Conservation (phyloP, 306 rosid species). For the peach (Prunus persica) region Prunus_persica_NCBIv2 NC_034010.1:29379001-29379500, state of each 20-base stretch:
- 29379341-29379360: background rate
- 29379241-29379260: too few relatives aligned
- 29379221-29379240: background rate
- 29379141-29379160: background rate
- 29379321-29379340: background rate
- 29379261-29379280: background rate
- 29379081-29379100: slow-evolving; percentile 14
- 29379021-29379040: too few relatives aligned
- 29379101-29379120: background rate
- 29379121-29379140: background rate
- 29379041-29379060: too few relatives aligned
- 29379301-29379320: background rate
- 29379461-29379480: background rate
- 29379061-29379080: background rate
- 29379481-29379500: slow-evolving; percentile 10
- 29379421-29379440: slow-evolving; percentile 25
- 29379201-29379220: background rate
- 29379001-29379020: too few relatives aligned
- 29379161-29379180: too few relatives aligned
- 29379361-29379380: slow-evolving; percentile 13
- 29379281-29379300: background rate
- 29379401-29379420: slow-evolving; percentile 26
- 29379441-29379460: slow-evolving; percentile 29
- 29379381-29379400: slow-evolving; percentile 14
- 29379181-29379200: background rate